These are phyloP conservation scores for Atalantia buxifolia DNA, from an alignment of 345 rosid species.

Conservation along the genomic window DNA sequence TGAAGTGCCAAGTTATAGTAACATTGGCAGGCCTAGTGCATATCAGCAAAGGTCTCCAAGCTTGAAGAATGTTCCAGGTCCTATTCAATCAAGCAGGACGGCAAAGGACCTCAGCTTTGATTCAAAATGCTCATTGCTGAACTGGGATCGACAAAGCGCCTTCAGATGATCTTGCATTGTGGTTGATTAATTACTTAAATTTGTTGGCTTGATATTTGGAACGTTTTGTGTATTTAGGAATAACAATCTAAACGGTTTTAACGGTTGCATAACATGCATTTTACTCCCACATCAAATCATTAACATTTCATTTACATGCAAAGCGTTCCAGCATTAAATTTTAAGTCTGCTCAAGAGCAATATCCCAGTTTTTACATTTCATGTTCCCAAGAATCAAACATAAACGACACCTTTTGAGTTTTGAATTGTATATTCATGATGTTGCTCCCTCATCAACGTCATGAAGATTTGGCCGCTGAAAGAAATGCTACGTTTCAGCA, in stretches of 20 bases:
- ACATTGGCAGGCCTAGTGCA: conserved; percentile 34
- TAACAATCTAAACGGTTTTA: not conserved
- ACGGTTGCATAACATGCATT: not conserved
- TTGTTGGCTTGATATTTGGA: conserved; percentile 17
- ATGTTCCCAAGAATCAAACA: not conserved
- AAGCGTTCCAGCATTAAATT: not conserved
- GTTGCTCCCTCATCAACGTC: not conserved
- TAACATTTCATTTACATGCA: not conserved
- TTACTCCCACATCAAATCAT: not conserved
- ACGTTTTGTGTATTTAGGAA: not conserved
- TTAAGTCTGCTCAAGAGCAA: not conserved
- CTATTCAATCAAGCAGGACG: conserved; percentile 44
- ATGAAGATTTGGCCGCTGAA: not conserved
- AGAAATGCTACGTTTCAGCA: not conserved
- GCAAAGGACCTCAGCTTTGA: conserved; percentile 56
- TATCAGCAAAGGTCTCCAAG: conserved; percentile 81
- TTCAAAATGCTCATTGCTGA: conserved; percentile 47
- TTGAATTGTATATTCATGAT: too few relatives aligned
- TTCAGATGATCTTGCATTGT: conserved; percentile 29
- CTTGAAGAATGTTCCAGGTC: conserved; percentile 50
- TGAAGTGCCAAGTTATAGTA: conserved; percentile 40
- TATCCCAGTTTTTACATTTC: not conserved
- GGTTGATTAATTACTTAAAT: not conserved
- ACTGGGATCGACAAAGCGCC: conserved; percentile 37
- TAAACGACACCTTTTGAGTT: too few relatives aligned